Base-by-base conservation (phyloP, 1,284 basidiomycete genomes). In the Cutaneotrichosporon mucoides region DNA sequence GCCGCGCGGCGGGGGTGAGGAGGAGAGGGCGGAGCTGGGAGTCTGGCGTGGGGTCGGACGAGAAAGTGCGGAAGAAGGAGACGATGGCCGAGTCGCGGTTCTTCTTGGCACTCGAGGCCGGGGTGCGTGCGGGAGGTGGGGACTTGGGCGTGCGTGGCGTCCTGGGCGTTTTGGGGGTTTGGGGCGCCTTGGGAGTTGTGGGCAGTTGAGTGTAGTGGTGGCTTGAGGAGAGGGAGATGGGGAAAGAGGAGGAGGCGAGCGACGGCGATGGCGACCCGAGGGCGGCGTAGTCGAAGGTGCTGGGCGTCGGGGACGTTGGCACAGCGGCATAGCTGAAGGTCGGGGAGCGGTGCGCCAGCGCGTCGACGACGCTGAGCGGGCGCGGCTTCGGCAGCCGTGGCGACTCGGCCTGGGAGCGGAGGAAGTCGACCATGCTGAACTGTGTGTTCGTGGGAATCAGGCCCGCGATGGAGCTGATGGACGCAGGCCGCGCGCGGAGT, bases 341-440 rank as follows among this genome's bases (percentile, higher is more conserved):
- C 9, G 24, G 34, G 46, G 46, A 34, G 9, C 35, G n/a, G 46
- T 33, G 46, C 6, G 37, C 37, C 33, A 47, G 46, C 10, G 46
- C 46, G 46, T 47, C 46, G 33, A 47, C 46, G 10, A 47, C 46
- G 34, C 46, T 47, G 33, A 47, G 9, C 9, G 46, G 34, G 12
- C 33, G 46, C 11, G 37, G 37, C 11, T 38, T 38, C 6, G 1
- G n/a, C 12, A 11, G n/a, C n/a, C n/a, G n/a, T n/a, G n/a, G n/a
- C n/a, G n/a, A n/a, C n/a, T n/a, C 37, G 11, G 37, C 37, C 46
- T 47, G 46, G 11, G 46, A 47, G 33, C 46, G 46, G 24, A 47
- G 46, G 13, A 47, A 47, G 34, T 47, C 46, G 34, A 47, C 35
- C 46, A 47, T 47, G 46, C 46, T 47, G 34, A 47, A 47, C 34